Percentiles rank a stretch among this genome's conserved stretches.
Conservation (phyloP, 2,329 filamentous ascomycete genomes). For the Aulographum hederae region DNA sequence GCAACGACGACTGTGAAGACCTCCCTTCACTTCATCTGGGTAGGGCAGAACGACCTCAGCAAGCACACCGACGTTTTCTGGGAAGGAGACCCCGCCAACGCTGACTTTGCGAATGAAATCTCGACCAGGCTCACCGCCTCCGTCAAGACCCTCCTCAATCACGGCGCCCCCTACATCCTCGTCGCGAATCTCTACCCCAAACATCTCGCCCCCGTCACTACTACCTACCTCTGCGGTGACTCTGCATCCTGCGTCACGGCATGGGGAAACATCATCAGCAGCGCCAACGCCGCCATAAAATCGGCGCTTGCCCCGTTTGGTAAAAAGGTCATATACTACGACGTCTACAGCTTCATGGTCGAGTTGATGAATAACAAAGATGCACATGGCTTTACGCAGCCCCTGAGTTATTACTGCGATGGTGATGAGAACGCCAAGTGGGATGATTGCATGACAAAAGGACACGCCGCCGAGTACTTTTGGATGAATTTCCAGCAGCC, state of each 20-base stretch:
- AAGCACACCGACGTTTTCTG: constrained; percentile 9
- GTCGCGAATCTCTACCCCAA: constrained; percentile 10
- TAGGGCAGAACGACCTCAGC: constrained; percentile 8
- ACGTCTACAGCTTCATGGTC: neutral
- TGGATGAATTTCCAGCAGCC: neutral
- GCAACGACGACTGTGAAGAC: constrained; percentile 8
- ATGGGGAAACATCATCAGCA: neutral
- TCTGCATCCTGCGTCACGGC: neutral
- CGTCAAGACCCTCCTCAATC: constrained; percentile 8
- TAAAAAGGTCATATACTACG: neutral
- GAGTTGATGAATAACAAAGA: neutral
- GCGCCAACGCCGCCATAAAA: constrained; percentile 1
- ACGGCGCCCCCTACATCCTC: constrained; percentile 9
- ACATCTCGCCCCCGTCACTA: constrained; percentile 5
- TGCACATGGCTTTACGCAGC: constrained; percentile 1
- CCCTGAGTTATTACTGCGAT: neutral
- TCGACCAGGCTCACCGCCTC: constrained; percentile 5
- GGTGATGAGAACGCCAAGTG: neutral
- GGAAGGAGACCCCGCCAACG: constrained; percentile 8
- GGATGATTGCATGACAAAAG: neutral
- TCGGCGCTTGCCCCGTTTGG: neutral
- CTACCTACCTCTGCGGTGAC: neutral
- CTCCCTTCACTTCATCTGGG: constrained; percentile 9
- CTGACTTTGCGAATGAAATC: constrained; percentile 6
- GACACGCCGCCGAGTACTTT: neutral